Percentiles rank a stretch among this genome's conserved stretches.
Conservation (phyloP, 495 filamentous ascomycete species). For the Neurospora tetrasperma region DNA sequence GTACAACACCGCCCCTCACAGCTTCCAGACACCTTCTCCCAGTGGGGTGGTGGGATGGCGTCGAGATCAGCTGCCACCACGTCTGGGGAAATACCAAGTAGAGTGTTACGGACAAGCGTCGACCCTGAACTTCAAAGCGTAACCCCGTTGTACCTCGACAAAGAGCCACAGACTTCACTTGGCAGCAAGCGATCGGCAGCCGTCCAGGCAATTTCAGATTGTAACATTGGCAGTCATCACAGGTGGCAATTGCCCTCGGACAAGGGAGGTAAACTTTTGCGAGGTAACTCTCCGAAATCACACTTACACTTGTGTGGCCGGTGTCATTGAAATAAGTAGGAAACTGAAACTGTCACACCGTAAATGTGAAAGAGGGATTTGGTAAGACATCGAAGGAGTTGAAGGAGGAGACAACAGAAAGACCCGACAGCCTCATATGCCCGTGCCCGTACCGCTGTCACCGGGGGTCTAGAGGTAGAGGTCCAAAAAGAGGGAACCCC, state of each 20-base stretch:
- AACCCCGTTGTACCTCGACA: background rate
- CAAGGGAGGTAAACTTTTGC: background rate
- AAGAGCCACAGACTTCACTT: background rate
- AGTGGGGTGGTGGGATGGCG: background rate
- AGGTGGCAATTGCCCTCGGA: slow-evolving; percentile 1
- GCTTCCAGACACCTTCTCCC: background rate
- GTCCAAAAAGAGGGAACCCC: background rate
- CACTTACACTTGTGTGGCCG: background rate
- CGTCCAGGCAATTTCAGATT: background rate
- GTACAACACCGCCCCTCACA: slow-evolving; percentile 1
- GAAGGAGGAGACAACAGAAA: background rate
- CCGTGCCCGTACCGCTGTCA: background rate
- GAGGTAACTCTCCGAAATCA: background rate
- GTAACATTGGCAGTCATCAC: slow-evolving; percentile 3
- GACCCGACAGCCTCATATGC: background rate
- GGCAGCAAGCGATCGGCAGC: background rate
- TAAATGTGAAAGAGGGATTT: background rate
- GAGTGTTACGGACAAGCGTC: background rate
- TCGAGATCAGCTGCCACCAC: background rate
- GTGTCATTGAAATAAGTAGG: background rate
- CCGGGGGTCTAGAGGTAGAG: background rate
- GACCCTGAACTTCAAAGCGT: background rate
- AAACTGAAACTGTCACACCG: background rate
- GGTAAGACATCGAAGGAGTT: background rate
- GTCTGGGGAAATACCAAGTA: background rate